A percentile compares a stretch with the other conserved stretches of the same genome.
Conservation (phyloP, 768 basidiomycete genomes). For the Trametes sanguinea region DNA sequence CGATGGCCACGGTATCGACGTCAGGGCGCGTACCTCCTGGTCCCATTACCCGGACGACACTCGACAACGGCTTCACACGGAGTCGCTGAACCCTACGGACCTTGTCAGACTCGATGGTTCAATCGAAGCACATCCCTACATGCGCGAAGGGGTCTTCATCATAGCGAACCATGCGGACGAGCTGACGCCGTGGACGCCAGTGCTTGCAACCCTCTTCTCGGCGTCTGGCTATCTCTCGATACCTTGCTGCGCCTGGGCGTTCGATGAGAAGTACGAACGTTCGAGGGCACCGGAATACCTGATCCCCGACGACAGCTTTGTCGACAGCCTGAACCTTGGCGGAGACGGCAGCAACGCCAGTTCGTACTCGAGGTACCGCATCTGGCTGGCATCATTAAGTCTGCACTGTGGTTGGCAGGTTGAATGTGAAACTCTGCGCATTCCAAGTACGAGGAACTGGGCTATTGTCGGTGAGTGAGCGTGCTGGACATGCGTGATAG, state of each 20-base stretch:
- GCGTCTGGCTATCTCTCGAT: conserved; percentile 78
- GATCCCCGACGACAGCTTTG: conserved; percentile 31
- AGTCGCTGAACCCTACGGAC: conserved; percentile 67
- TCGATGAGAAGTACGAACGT: conserved; percentile 69
- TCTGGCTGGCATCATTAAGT: conserved; percentile 80
- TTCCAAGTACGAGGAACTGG: conserved; percentile 95
- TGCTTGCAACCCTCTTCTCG: conserved; percentile 63
- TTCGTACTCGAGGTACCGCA: conserved; percentile 80
- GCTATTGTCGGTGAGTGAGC: conserved; percentile 71
- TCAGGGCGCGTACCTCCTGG: conserved; percentile 88
- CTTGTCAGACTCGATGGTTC: conserved; percentile 3
- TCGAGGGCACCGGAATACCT: conserved; percentile 37
- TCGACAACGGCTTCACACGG: conserved; percentile 59
- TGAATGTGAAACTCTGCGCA: conserved; percentile 83
- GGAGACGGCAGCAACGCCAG: conserved; percentile 60
- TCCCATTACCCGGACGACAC: conserved; percentile 67
- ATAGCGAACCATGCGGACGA: conserved; percentile 98
- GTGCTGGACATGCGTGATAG: too few species aligned
- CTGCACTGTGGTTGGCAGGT: conserved; percentile 81
- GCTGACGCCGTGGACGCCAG: conserved; percentile 91
- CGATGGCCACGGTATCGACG: conserved; percentile 78
- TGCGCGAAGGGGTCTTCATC: conserved; percentile 62
- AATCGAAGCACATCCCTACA: conserved; percentile 27
- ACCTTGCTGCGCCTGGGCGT: conserved; percentile 88
- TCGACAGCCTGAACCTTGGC: conserved; percentile 57